phyloP scores from a whole-genome alignment of 371 early-diverging fungal species.

The Polyrhizophydium stewartii region DNA sequence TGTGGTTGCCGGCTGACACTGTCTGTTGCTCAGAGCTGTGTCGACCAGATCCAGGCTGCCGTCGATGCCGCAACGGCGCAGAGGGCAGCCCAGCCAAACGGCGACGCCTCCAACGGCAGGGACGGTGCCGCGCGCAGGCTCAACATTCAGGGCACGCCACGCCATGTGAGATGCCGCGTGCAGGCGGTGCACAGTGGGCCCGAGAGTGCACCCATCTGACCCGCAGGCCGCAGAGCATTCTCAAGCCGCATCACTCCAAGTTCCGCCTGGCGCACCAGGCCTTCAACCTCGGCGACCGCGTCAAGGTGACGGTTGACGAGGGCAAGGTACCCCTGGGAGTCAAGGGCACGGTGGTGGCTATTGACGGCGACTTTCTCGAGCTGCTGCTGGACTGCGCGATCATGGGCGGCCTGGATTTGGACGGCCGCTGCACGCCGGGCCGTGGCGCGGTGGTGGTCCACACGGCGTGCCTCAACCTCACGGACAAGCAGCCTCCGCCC shows the following conservation, averaged over 20 bases:
- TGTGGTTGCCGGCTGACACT: not conserved
- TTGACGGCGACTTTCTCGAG: slow-evolving; percentile 67
- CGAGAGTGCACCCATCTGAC: not conserved
- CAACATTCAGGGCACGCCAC: slow-evolving; percentile 60
- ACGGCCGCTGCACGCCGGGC: slow-evolving; percentile 66
- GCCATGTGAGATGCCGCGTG: slow-evolving; percentile 33
- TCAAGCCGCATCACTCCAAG: slow-evolving; percentile 75
- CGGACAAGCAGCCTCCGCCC: slow-evolving; percentile 44
- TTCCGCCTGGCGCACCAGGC: slow-evolving; percentile 65
- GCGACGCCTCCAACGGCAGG: slow-evolving; percentile 32
- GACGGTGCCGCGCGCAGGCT: slow-evolving; percentile 16
- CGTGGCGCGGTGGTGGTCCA: slow-evolving; percentile 64
- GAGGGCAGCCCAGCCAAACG: not conserved
- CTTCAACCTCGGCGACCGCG: slow-evolving; percentile 86
- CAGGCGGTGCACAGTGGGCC: too few relatives aligned
- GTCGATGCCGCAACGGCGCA: too few relatives aligned
- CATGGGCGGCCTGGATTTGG: slow-evolving; percentile 73
- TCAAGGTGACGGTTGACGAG: slow-evolving; percentile 69
- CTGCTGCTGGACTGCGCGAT: slow-evolving; percentile 82
- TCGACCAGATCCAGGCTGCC: slow-evolving; percentile 54
- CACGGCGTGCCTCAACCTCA: slow-evolving; percentile 57
- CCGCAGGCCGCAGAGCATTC: slow-evolving; percentile 44
- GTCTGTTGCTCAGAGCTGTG: slow-evolving; percentile 24
- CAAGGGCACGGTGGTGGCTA: slow-evolving; percentile 79
- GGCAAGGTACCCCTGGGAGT: slow-evolving; percentile 77